These are phyloP conservation scores for Catharanthus roseus DNA, from an alignment of 257 asterid species.

Conservation along the genomic window DNA sequence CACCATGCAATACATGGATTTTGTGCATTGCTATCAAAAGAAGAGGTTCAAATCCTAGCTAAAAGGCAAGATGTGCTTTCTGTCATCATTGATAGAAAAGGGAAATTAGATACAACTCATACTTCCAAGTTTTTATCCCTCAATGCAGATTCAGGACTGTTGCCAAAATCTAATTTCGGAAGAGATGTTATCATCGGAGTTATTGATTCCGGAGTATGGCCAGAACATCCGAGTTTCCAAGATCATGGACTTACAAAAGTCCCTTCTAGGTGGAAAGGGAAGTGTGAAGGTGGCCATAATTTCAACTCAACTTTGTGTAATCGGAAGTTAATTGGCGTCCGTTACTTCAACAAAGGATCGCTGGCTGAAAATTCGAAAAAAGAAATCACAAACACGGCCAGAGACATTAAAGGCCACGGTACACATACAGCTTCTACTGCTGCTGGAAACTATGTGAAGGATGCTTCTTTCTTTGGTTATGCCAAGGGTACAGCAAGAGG, in stretches of 20 bases:
- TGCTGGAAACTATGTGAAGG: constrained; percentile 33
- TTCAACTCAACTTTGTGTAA: constrained; percentile 29
- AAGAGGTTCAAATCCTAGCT: too few species aligned
- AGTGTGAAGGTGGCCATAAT: constrained; percentile 18
- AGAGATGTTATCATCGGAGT: constrained; percentile 39
- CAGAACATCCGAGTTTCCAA: constrained; percentile 35
- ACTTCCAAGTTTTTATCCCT: constrained; percentile 36
- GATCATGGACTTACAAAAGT: constrained; percentile 41
- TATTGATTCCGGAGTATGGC: constrained; percentile 51
- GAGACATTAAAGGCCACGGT: constrained; percentile 43
- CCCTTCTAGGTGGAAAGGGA: constrained; percentile 28
- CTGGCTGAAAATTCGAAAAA: constrained; percentile 8
- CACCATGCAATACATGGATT: constrained; percentile 42
- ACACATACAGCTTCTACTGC: constrained; percentile 49
- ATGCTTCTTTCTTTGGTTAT: constrained; percentile 41
- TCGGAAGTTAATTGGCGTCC: constrained; percentile 22
- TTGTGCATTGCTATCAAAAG: constrained; percentile 29
- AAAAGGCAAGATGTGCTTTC: constrained; percentile 21
- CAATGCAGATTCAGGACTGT: constrained; percentile 32
- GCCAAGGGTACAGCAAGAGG: constrained; percentile 41
- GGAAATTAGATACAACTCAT: constrained; percentile 44
- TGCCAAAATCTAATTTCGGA: constrained; percentile 49
- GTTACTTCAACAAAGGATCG: constrained; percentile 23
- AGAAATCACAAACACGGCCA: constrained; percentile 18
- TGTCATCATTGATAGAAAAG: constrained; percentile 33